Base-by-base conservation (phyloP, 1,284 basidiomycete species). In the Rhodotorula glutinis region DNA sequence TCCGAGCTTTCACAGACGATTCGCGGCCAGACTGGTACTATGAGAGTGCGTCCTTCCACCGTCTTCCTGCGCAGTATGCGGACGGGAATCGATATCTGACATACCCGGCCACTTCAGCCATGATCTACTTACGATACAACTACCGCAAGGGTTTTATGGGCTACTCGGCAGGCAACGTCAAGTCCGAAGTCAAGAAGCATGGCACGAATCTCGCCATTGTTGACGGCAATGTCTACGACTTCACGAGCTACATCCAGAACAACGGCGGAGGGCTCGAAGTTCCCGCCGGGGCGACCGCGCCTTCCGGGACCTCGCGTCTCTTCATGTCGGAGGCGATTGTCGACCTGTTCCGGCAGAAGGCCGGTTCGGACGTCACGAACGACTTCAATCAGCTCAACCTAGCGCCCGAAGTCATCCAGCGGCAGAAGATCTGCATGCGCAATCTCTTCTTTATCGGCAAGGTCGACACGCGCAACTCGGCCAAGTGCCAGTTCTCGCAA, bases 11-110 rank as follows among this genome's bases (percentile, higher is more conserved):
- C 75, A 90, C 88, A 38, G 89, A 88, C 68, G 94, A 98, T 77
- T 88, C 88, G 0, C 87, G 94, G 29, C 92, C 93, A 0, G 95
- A 98, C 78, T 99, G 95, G 96, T 98, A 98, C 80, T 92, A 89
- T 73, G 90, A 98, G 81, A 71, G 70, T 72, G 54, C 47, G 67
- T 44, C 38, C n/a, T 13, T 8, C n/a, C 2, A n/a, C 30, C 10
- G 44, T 14, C 4, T 43, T 33, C 21, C 40, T 19, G 29, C 11
- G 41, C 13, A 9, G 21, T 16, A 13, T 9, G 27, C 52, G 38
- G 21, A 30, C 33, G 7, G 33, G 11, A 5, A 38, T 38, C 7
- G 11, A 11, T 38, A 38, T 38, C 33, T 38, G 33, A 38, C 33
- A 7, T 13, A 14, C 29, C 17, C 1, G 3, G 16, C 43, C 10